Evolutionary conservation across 2,329 filamentous ascomycete species (phyloP).

Genomic region (Diaporthe destruens): DNA sequence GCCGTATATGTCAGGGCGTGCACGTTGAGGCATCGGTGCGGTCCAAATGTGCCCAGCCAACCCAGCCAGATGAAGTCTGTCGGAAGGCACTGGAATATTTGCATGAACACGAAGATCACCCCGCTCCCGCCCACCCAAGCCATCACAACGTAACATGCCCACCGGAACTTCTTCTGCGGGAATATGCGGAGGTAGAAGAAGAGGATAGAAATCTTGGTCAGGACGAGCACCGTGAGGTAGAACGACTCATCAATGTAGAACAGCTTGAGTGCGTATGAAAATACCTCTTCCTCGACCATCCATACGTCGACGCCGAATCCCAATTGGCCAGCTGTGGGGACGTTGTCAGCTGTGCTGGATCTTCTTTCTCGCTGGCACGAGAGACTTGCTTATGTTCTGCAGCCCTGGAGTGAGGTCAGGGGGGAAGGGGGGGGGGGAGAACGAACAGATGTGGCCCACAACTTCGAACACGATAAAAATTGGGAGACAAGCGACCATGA

Average conservation of each 20-base stretch:
- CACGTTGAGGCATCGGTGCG: constrained; percentile 50
- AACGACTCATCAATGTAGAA: constrained; percentile 52
- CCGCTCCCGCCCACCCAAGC: constrained; percentile 47
- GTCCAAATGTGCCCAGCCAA: constrained; percentile 48
- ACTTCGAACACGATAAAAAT: constrained; percentile 50
- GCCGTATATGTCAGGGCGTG: constrained; percentile 49
- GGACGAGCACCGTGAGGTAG: constrained; percentile 48
- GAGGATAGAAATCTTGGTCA: constrained; percentile 50
- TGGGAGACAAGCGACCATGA: constrained; percentile 48
- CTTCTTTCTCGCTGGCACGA: not conserved
- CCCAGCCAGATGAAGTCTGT: constrained; percentile 51
- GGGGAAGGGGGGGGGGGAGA: no score
- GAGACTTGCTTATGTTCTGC: not conserved
- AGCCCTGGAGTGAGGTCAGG: not conserved
- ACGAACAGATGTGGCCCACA: constrained; percentile 51
- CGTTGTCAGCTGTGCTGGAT: constrained; percentile 25
- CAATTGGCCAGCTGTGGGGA: constrained; percentile 44
- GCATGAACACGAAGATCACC: constrained; percentile 49
- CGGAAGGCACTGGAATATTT: constrained; percentile 54
- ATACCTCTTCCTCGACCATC: constrained; percentile 47
- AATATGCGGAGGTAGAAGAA: constrained; percentile 50
- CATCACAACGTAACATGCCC: constrained; percentile 45
- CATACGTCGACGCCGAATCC: constrained; percentile 56
- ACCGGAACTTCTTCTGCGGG: constrained; percentile 47
- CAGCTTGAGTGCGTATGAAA: constrained; percentile 51